These are phyloP conservation scores for Aspergillus neotritici DNA, from an alignment of 2,329 filamentous ascomycete genomes.

Conservation along the genomic window DNA sequence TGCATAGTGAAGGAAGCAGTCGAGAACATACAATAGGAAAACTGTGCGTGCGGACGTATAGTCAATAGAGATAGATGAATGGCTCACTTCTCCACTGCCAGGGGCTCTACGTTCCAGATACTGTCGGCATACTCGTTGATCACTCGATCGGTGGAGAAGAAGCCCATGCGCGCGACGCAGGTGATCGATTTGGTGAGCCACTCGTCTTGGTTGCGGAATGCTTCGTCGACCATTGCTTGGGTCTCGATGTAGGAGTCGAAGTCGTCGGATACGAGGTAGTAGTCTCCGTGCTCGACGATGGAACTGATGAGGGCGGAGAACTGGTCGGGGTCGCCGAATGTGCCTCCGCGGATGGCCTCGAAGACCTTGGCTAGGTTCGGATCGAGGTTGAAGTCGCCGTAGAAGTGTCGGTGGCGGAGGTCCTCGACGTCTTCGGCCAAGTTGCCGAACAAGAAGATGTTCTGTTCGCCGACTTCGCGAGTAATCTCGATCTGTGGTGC, in stretches of 20 bases:
- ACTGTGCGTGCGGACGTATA: too few species aligned
- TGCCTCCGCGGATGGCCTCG: slow-evolving; percentile 69
- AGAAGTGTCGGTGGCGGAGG: slow-evolving; percentile 82
- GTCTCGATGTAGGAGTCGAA: slow-evolving; percentile 94
- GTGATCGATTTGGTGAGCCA: slow-evolving; percentile 89
- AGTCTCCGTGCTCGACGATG: slow-evolving; percentile 89
- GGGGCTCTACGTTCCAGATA: slow-evolving; percentile 94
- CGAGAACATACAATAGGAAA: too few species aligned
- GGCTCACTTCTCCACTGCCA: slow-evolving; percentile 44
- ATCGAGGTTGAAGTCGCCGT: slow-evolving; percentile 73
- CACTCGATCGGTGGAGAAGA: slow-evolving; percentile 91
- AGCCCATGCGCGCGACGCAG: slow-evolving; percentile 88
- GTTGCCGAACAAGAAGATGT: slow-evolving; percentile 98
- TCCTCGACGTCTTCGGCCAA: slow-evolving; percentile 95
- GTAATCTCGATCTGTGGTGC: slow-evolving; percentile 81
- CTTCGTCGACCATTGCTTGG: slow-evolving; percentile 82
- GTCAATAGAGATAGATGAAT: too few species aligned
- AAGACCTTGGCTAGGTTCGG: slow-evolving; percentile 75
- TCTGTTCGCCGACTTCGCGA: slow-evolving; percentile 89
- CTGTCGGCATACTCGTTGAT: slow-evolving; percentile 96
- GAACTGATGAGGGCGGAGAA: slow-evolving; percentile 80
- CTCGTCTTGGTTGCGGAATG: slow-evolving; percentile 84
- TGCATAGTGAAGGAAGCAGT: too few species aligned
- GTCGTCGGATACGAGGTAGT: slow-evolving; percentile 95
- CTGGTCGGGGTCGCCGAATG: slow-evolving; percentile 70